A percentile compares a stretch with the other conserved stretches of the same genome.
phyloP scores from a whole-genome alignment of 2,329 filamentous ascomycete species.

The Didymosphaeria variabile region DNA sequence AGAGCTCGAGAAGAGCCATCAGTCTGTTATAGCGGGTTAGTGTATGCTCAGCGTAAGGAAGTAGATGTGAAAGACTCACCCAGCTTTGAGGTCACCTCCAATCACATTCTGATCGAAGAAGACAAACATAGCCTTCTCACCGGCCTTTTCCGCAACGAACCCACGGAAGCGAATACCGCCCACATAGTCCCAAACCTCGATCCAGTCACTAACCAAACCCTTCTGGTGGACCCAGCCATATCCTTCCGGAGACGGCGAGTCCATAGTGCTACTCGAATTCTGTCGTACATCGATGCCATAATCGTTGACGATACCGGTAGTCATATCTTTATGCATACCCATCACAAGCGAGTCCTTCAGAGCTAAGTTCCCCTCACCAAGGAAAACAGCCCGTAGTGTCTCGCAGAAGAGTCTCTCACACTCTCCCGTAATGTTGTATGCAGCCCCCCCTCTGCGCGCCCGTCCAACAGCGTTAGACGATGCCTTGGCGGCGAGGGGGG shows the following conservation, averaged over 20 bases:
- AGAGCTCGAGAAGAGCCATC: conserved; percentile 89
- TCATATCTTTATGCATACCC: conserved; percentile 67
- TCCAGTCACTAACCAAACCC: conserved; percentile 66
- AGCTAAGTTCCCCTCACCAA: conserved; percentile 87
- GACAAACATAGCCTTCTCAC: conserved; percentile 80
- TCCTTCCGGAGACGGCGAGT: conserved; percentile 48
- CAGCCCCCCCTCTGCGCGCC: conserved; percentile 81
- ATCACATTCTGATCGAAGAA: conserved; percentile 83
- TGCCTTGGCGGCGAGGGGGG: conserved; percentile 82
- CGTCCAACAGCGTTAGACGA: conserved; percentile 62
- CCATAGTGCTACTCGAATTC: conserved; percentile 35
- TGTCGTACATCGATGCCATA: conserved; percentile 37
- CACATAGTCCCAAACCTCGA: conserved; percentile 86
- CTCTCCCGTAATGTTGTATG: conserved; percentile 97
- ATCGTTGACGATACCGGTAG: conserved; percentile 38
- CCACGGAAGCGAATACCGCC: conserved; percentile 86
- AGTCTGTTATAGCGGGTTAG: conserved; percentile 52
- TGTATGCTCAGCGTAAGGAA: conserved; percentile 1
- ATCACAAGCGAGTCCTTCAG: conserved; percentile 85
- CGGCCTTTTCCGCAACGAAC: conserved; percentile 76
- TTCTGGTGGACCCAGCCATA: conserved; percentile 33
- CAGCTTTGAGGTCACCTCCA: conserved; percentile 83
- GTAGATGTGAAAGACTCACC: conserved; percentile 65
- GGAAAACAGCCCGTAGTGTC: conserved; percentile 91
- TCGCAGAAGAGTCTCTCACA: conserved; percentile 99